Base-by-base conservation (phyloP, 805 yeast species). In the Hanseniaspora vineae region DNA sequence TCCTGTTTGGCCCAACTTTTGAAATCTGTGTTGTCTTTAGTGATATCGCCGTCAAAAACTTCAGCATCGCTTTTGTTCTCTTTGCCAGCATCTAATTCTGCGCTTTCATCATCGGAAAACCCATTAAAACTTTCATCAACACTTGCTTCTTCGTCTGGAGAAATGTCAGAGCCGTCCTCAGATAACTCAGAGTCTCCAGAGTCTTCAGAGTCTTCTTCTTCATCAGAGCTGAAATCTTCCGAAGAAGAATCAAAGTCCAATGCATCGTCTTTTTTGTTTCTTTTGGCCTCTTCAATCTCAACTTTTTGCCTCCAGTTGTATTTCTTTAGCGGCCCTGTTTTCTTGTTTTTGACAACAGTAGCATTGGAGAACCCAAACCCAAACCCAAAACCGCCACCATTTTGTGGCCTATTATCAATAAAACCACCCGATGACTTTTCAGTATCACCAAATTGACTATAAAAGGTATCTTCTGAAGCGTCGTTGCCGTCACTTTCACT, bases 1-100 rank as follows among this genome's bases (percentile, higher is more conserved):
- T 84, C 84, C 35, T 72, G 65, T 54, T 81, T 84, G 0, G 96
- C 96, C 97, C 98, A 92, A 17, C 76, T 75, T 64, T 84, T 85
- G 70, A 92, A 92, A 15, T 78, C 75, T 35, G 71, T 69, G 1
- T 86, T 90, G 29, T 23, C 8, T 23, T 23, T 8, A 23, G 4
- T 8, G 4, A 5, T 23, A 5, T 5, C 29, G 29, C 8, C 8
- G 4, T 23, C 6, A 42, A 39, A 29, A 73, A 73, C 55, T 68
- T 74, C 32, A 59, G 64, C 19, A 1, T 52, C 64, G 13, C 54
- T 61, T 14, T 74, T 31, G 59, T 64, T 17, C 0, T 52, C 64
- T 12, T 53, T 61, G 14, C 55, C 65, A 35, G 58, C 63, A 17
- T 55, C 62, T 2, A 54, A 61, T 20, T 48, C 54, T 12, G 42